Conservation (phyloP, 352 stramenopile species). For the Pythium brachiatum region DNA sequence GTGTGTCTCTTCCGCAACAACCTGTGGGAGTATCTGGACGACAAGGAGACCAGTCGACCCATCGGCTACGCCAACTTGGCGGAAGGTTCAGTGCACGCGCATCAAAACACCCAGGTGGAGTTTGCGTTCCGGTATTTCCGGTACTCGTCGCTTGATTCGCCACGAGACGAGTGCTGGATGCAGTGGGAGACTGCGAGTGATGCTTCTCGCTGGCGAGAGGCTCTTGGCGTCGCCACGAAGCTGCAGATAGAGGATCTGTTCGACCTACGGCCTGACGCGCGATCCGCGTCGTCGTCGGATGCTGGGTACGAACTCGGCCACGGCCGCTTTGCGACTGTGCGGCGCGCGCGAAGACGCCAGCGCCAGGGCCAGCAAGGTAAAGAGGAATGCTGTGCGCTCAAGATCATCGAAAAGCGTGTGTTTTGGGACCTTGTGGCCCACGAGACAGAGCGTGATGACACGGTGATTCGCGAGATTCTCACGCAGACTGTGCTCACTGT, state of each 20-base stretch:
- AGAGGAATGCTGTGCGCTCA: constrained; percentile 71
- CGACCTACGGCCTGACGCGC: constrained; percentile 51
- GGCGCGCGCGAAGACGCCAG: constrained; percentile 39
- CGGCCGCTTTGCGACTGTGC: constrained; percentile 76
- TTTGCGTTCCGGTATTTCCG: constrained; percentile 62
- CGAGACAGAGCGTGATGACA: constrained; percentile 86
- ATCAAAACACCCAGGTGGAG: constrained; percentile 48
- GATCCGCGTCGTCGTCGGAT: constrained; percentile 32
- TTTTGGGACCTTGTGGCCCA: constrained; percentile 88
- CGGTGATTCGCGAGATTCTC: constrained; percentile 78
- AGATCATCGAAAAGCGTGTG: constrained; percentile 93
- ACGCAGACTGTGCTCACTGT: constrained; percentile 78
- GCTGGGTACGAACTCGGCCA: constrained; percentile 75
- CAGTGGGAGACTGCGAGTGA: constrained; percentile 51
- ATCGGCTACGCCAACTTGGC: constrained; percentile 76
- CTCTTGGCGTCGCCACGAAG: constrained; percentile 35
- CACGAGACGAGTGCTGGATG: constrained; percentile 60
- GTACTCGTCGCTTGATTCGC: constrained; percentile 43
- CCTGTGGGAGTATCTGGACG: constrained; percentile 74
- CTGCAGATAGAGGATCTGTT: constrained; percentile 69
- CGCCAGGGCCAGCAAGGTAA: background rate
- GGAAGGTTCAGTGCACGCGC: constrained; percentile 54
- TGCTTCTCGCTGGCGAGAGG: constrained; percentile 37
- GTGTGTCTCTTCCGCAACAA: constrained; percentile 72
- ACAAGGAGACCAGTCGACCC: constrained; percentile 52